phyloP scores from a whole-genome alignment of 371 early-diverging fungal genomes.

The Globomyces sp. region DNA sequence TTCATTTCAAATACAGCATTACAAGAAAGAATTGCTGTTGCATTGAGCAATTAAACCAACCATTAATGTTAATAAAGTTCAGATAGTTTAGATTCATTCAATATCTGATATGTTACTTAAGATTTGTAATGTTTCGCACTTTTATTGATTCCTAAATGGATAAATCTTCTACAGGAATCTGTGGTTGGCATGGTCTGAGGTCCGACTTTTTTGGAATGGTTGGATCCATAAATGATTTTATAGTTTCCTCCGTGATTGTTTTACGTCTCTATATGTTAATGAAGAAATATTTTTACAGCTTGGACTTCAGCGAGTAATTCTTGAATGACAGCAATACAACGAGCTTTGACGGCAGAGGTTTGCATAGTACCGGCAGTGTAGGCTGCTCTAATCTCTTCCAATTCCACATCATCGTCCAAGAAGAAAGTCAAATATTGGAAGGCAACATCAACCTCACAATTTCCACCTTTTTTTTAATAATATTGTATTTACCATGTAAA shows the following conservation, averaged over 20 bases:
- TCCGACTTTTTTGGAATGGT: slow-evolving; percentile 19
- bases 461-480: slow-evolving; percentile 58
- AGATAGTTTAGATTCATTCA: too few species aligned
- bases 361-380: slow-evolving; percentile 90
- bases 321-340: slow-evolving; percentile 88
- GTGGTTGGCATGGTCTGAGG: slow-evolving; percentile 5
- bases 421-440: slow-evolving; percentile 98
- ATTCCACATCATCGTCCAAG: slow-evolving; percentile 93
- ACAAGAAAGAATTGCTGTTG: slow-evolving; percentile 18
- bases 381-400: slow-evolving; percentile 67
- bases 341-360: slow-evolving; percentile 92
- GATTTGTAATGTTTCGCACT: too few species aligned
- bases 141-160: too few species aligned
- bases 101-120: too few species aligned
- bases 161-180: slow-evolving; percentile 11
- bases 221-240: slow-evolving; percentile 44
- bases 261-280: slow-evolving; percentile 33
- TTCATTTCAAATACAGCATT: slow-evolving; percentile 87
- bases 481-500: slow-evolving; percentile 47
- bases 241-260: slow-evolving; percentile 40
- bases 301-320: slow-evolving; percentile 88
- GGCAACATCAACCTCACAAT: slow-evolving; percentile 96
- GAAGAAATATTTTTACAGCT: slow-evolving; percentile 32
- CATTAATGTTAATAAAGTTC: too few species aligned
- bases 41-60: background rate